phyloP scores from a whole-genome alignment of 495 filamentous ascomycete genomes.

The Bryoglossum gracile region DNA sequence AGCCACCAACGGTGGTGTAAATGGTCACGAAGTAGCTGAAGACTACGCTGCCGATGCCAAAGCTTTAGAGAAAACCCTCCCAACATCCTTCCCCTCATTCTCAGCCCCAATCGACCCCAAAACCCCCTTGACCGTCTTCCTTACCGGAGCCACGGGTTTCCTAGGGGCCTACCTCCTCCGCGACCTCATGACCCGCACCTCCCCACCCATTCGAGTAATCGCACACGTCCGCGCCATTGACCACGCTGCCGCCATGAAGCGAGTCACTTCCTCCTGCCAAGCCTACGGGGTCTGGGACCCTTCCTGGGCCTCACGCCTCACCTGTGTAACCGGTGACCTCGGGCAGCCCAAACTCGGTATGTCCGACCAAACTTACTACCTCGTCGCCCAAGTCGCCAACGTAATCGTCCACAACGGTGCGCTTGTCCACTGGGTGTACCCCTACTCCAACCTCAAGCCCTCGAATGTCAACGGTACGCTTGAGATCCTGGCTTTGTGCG shows the following conservation, averaged over 20 bases:
- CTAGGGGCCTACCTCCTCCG: constrained; percentile 74
- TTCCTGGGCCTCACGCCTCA: constrained; percentile 55
- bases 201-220: constrained; percentile 57
- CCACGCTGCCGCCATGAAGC: constrained; percentile 37
- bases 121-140: constrained; percentile 50
- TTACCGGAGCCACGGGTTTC: constrained; percentile 92
- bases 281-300: constrained; percentile 79
- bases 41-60: constrained; percentile 63
- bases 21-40: constrained; percentile 36
- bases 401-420: constrained; percentile 90
- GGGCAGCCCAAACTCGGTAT: constrained; percentile 66
- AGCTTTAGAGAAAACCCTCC: constrained; percentile 45
- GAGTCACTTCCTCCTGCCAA: constrained; percentile 46
- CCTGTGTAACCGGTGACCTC: constrained; percentile 65
- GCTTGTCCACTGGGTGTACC: constrained; percentile 77
- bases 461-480: constrained; percentile 80
- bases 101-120: constrained; percentile 31
- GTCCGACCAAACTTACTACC: constrained; percentile 52
- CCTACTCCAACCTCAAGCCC: constrained; percentile 66
- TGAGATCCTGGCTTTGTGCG: constrained; percentile 69
- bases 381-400: constrained; percentile 57
- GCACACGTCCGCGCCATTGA: constrained; percentile 67
- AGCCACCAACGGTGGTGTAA: constrained; percentile 27
- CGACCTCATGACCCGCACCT: constrained; percentile 57
- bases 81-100: constrained; percentile 29